Evolutionary conservation across 805 yeast genomes (phyloP).

Genomic region (Pichia manshurica): DNA sequence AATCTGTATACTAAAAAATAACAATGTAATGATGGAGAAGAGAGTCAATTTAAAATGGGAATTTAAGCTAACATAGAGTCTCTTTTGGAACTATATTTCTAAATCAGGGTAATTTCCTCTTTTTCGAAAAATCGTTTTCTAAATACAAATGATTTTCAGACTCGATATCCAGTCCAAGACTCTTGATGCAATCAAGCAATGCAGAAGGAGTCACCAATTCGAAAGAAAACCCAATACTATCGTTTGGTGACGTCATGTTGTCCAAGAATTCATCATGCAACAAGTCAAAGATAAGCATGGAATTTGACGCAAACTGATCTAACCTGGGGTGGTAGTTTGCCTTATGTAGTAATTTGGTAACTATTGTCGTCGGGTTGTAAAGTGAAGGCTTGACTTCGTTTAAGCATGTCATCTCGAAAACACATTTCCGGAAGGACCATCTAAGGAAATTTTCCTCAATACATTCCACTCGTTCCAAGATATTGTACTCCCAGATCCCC

Average conservation of each 20-base stretch:
- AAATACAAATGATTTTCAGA: neutral
- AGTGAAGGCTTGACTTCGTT: slow-evolving; percentile 11
- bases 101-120: neutral
- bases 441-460: slow-evolving; percentile 9
- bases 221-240: slow-evolving; percentile 6
- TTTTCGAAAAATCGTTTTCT: neutral
- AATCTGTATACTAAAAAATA: neutral
- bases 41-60: neutral
- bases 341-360: slow-evolving; percentile 7
- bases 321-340: slow-evolving; percentile 5
- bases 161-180: slow-evolving; percentile 9
- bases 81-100: too few relatives aligned
- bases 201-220: neutral
- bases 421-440: slow-evolving; percentile 13
- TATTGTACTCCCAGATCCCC: slow-evolving; percentile 12
- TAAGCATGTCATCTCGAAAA: slow-evolving; percentile 12
- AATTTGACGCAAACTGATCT: slow-evolving; percentile 9
- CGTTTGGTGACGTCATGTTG: neutral
- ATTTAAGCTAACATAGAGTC: too few relatives aligned
- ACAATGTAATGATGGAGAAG: too few relatives aligned
- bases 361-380: slow-evolving; percentile 6
- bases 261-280: slow-evolving; percentile 13
- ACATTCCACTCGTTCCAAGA: slow-evolving; percentile 8
- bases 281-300: slow-evolving; percentile 11
- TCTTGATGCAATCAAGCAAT: slow-evolving; percentile 8